A percentile compares a stretch with the other conserved stretches of the same genome.
Evolutionary conservation across 1,284 basidiomycete genomes (phyloP).

Genomic region (Cryptococcus jaspeensis): DNA sequence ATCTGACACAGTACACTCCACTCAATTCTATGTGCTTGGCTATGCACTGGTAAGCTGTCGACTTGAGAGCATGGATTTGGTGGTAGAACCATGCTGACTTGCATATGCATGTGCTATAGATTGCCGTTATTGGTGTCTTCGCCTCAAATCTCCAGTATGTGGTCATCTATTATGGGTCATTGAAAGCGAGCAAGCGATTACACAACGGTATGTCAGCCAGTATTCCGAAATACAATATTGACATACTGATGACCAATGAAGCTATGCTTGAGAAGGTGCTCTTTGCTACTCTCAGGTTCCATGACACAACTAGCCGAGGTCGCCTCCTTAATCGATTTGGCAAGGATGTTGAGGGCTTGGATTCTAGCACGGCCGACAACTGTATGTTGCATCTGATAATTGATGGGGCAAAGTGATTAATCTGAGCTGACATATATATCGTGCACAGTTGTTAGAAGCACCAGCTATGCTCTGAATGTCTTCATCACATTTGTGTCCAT

Average conservation of each 20-base stretch:
- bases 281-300: conserved; percentile 88
- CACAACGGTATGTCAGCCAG: conserved; percentile 61
- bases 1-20: conserved; percentile 50
- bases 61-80: no score
- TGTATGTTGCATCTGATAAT: conserved; percentile 57
- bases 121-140: conserved; percentile 42
- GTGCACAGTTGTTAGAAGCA: conserved; percentile 55
- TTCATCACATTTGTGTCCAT: conserved; percentile 58
- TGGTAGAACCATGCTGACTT: neutral
- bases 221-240: conserved; percentile 21
- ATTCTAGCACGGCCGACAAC: conserved; percentile 80
- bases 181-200: conserved; percentile 66
- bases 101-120: conserved; percentile 17
- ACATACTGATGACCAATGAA: conserved; percentile 33
- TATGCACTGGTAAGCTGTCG: conserved; percentile 65
- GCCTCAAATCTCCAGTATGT: conserved; percentile 41
- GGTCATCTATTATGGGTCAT: conserved; percentile 60
- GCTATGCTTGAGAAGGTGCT: conserved; percentile 78
- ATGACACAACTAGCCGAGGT: conserved; percentile 86
- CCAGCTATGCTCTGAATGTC: conserved; percentile 56
- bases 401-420: neutral
- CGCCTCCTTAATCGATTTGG: conserved; percentile 85
- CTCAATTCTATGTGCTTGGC: conserved; percentile 71
- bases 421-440: conserved; percentile 2
- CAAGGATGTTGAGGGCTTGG: conserved; percentile 90